A percentile compares a stretch with the other conserved stretches of the same genome.
These are phyloP conservation scores for Aspergillus sp. DNA, from an alignment of 2,329 filamentous ascomycete species.

Conservation along the genomic window DNA sequence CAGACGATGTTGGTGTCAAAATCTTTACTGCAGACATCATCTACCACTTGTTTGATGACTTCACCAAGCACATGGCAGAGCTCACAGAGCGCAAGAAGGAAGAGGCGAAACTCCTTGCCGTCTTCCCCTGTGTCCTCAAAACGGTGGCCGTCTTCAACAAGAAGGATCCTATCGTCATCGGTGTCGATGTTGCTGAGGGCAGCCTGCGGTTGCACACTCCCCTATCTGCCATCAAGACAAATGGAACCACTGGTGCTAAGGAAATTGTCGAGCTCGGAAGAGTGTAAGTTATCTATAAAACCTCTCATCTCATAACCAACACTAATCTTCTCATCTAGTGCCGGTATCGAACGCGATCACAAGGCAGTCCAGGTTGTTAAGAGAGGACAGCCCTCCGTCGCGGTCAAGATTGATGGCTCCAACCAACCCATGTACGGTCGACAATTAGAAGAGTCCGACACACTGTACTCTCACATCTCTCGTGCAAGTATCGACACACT, in stretches of 20 bases:
- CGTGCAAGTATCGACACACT: constrained; percentile 87
- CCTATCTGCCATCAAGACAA: constrained; percentile 80
- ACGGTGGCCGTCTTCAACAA: constrained; percentile 98
- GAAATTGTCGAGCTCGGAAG: constrained; percentile 82
- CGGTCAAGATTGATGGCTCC: constrained; percentile 92
- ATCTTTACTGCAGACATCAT: constrained; percentile 99
- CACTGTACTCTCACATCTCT: constrained; percentile 83
- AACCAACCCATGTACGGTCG: constrained; percentile 94
- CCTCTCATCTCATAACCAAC: constrained; percentile 4
- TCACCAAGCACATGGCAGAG: constrained; percentile 90
- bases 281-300: constrained; percentile 67
- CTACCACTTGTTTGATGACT: constrained; percentile 95
- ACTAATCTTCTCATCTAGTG: constrained; percentile 53
- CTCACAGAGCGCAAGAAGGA: constrained; percentile 91
- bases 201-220: constrained; percentile 84
- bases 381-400: constrained; percentile 94
- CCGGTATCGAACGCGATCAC: constrained; percentile 95
- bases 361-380: constrained; percentile 92
- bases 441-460: constrained; percentile 89
- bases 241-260: constrained; percentile 74
- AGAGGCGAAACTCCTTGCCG: constrained; percentile 89
- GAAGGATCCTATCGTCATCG: constrained; percentile 89
- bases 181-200: constrained; percentile 93
- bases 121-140: constrained; percentile 91
- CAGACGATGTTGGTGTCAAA: constrained; percentile 92